phyloP scores from a whole-genome alignment of 495 filamentous ascomycete genomes.

The Penicillium parvum region DNA sequence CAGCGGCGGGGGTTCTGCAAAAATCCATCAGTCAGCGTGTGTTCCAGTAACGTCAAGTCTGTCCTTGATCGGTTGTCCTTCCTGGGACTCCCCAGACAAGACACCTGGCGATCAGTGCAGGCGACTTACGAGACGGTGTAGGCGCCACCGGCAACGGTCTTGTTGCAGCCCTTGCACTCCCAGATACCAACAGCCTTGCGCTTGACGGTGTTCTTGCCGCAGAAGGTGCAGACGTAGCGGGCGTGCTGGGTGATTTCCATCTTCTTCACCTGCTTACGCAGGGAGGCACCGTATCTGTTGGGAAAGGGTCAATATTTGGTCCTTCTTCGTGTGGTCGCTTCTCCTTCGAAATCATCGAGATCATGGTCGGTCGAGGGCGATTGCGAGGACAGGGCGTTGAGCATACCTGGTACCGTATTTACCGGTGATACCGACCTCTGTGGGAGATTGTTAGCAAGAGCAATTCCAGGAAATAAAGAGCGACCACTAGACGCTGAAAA shows the following conservation, averaged over 20 bases:
- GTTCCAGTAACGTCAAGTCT: background rate
- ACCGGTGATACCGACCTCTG: conserved; percentile 81
- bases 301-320: conserved; percentile 27
- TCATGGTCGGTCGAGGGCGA: conserved; percentile 23
- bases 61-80: too few species aligned
- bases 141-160: conserved; percentile 93
- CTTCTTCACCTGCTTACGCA: conserved; percentile 99
- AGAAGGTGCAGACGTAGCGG: conserved; percentile 83
- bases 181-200: conserved; percentile 92
- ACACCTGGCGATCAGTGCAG: conserved; percentile 1
- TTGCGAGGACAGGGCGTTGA: conserved; percentile 21
- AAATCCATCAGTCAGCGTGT: conserved; percentile 18
- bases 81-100: too few species aligned
- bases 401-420: conserved; percentile 67
- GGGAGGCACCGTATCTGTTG: conserved; percentile 92
- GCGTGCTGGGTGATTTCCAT: conserved; percentile 98
- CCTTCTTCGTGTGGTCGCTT: conserved; percentile 15
- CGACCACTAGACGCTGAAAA: background rate
- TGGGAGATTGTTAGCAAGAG: conserved; percentile 30
- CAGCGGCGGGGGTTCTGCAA: conserved; percentile 85
- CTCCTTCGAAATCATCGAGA: conserved; percentile 16
- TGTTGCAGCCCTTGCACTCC: conserved; percentile 89
- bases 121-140: conserved; percentile 90
- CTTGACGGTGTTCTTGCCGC: conserved; percentile 93
- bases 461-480: conserved; percentile 1